Conservation (phyloP, 495 filamentous ascomycete species). For the Poronia punctata region DNA sequence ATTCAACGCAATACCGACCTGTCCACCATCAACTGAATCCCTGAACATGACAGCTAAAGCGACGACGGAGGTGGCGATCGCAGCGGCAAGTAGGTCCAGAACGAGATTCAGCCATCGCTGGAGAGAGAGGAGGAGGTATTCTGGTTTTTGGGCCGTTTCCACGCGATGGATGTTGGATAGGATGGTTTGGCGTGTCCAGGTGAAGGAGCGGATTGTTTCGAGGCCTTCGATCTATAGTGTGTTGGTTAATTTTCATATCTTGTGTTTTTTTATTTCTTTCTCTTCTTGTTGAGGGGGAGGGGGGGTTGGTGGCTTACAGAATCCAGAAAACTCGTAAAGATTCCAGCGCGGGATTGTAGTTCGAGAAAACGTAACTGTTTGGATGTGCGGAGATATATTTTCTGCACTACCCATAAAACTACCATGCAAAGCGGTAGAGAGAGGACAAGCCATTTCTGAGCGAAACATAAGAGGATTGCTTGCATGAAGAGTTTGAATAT, state of each 20-base stretch:
- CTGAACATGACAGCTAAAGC: conserved; percentile 29
- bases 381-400: conserved; percentile 50
- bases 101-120: conserved; percentile 47
- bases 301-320: no score
- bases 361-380: conserved; percentile 53
- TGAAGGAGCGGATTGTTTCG: conserved; percentile 44
- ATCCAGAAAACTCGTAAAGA: conserved; percentile 40
- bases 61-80: conserved; percentile 35
- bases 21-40: conserved; percentile 23
- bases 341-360: conserved; percentile 42
- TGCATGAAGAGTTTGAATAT: conserved; percentile 24
- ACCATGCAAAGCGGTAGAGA: conserved; percentile 26
- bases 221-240: conserved; percentile 27
- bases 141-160: conserved; percentile 45
- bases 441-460: conserved; percentile 20
- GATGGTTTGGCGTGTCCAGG: conserved; percentile 36
- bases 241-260: background rate
- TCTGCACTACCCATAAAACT: conserved; percentile 42
- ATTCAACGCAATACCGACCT: conserved; percentile 33
- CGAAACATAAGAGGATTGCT: conserved; percentile 22
- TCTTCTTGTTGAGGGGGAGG: no score
- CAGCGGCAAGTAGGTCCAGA: conserved; percentile 39
- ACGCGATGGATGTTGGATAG: conserved; percentile 40
- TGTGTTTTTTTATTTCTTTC: no score
- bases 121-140: conserved; percentile 46